Base-by-base conservation (phyloP, 73 alveolate species). In the Loxodes magnus region DNA sequence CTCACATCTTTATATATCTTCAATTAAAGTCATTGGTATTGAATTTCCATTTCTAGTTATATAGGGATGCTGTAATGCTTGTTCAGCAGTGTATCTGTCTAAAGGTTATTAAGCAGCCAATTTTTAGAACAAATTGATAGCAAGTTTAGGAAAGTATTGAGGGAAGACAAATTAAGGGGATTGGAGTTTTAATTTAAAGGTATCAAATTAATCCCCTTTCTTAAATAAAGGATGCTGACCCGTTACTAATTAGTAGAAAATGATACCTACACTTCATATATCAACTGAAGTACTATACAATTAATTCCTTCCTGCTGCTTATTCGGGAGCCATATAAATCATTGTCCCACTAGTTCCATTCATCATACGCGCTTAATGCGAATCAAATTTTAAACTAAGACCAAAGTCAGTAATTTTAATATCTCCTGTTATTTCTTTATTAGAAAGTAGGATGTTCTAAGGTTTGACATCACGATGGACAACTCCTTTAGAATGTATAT, bases 261-360 rank as follows among this genome's bases (percentile, higher is more conserved):
- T 27, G n/a, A 66, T 66, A 10, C 80, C 80, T 5, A 55, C 61
- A 39, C 80, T 66, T 74, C 80, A 66, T n/a, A 66, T 43, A 66
- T 66, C 80, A 59, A 66, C 80, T 23, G 66, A 22, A 42, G 65
- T 71, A 31, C 88, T 75, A 72, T 79, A 79, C 5, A 59, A 23
- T 12, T 37, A 51, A 31, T n/a, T n/a, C n/a, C n/a, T n/a, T n/a
- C 52, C 37, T n/a, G 43, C 36, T 23, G 84, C 66, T 49, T 73
- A 70, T 39, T 79, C 93, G 5, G 92, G 92, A 2, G 92, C 92
- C 92, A 78, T 78, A 36, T 55, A 78, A 5, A 69, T 43, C 34
- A 81, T 35, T 6, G 94, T 81, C 17, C 94, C 94, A 54, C 72
- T 61, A 37, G 55, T 80, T 30, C 74, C n/a, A n/a, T n/a, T n/a